Conservation (phyloP, 768 basidiomycete species). For the Rubroboletus satanas region DNA sequence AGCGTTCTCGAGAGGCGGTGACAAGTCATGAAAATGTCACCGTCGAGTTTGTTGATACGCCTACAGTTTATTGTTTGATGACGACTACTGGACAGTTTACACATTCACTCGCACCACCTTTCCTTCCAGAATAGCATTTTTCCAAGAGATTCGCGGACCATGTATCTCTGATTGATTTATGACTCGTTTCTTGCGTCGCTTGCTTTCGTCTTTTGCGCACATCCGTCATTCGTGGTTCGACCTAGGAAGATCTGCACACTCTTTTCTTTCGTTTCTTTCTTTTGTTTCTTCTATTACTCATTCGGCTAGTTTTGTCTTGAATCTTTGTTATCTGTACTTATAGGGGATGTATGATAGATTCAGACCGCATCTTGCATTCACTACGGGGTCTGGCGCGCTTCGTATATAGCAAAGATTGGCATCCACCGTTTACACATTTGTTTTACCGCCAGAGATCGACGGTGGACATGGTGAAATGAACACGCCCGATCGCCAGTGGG, state of each 20-base stretch:
- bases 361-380: slow-evolving; percentile 10
- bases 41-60: background rate
- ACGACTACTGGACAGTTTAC: slow-evolving; percentile 16
- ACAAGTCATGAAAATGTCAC: slow-evolving; percentile 22
- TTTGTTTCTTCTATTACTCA: background rate
- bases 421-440: background rate
- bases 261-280: background rate
- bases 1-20: slow-evolving; percentile 14
- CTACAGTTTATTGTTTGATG: slow-evolving; percentile 4
- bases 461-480: background rate
- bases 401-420: slow-evolving; percentile 8
- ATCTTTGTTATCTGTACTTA: slow-evolving; percentile 30
- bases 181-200: slow-evolving; percentile 21
- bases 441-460: slow-evolving; percentile 21
- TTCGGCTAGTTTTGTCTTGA: slow-evolving; percentile 11
- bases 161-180: slow-evolving; percentile 32
- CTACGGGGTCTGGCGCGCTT: background rate
- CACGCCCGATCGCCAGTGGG: slow-evolving; percentile 23
- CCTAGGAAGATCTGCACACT: slow-evolving; percentile 3
- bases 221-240: slow-evolving; percentile 6
- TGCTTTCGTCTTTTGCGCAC: slow-evolving; percentile 24
- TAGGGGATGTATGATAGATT: slow-evolving; percentile 25
- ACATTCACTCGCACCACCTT: background rate
- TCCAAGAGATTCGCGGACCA: slow-evolving; percentile 22
- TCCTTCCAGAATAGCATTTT: slow-evolving; percentile 5